Evolutionary conservation across 176 grass and related monocot genomes (phyloP).

Genomic region (Guadua angustifolia): DNA sequence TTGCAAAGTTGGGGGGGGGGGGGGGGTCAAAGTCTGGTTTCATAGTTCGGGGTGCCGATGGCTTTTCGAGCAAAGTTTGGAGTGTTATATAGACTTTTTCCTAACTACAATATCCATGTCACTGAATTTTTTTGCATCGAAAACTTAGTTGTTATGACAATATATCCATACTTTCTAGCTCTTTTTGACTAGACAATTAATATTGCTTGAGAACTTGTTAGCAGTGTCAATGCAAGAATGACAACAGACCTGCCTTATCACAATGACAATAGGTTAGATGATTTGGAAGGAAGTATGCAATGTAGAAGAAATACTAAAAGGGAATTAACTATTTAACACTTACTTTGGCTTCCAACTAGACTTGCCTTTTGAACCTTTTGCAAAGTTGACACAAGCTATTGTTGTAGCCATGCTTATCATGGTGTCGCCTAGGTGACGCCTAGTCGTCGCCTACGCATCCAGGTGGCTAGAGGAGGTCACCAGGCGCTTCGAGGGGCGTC

Average conservation of each 20-base stretch:
- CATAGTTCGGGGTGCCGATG: too few species aligned
- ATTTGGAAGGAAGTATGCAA: conserved; percentile 11
- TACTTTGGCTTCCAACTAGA: conserved; percentile 76
- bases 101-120: background rate
- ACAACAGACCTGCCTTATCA: conserved; percentile 53
- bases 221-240: conserved; percentile 56
- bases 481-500: too few species aligned
- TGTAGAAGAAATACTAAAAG: background rate
- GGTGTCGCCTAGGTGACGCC: too few species aligned
- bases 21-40: too few species aligned
- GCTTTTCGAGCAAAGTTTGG: too few species aligned
- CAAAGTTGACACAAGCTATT: conserved; percentile 14
- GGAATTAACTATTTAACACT: background rate
- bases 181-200: conserved; percentile 70
- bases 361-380: conserved; percentile 42
- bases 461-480: too few species aligned
- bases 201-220: conserved; percentile 75
- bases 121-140: conserved; percentile 33
- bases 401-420: background rate
- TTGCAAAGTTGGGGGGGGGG: too few species aligned
- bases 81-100: background rate
- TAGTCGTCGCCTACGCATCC: too few species aligned
- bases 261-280: conserved; percentile 17
- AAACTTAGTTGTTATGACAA: conserved; percentile 74
- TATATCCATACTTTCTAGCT: conserved; percentile 65